These are phyloP conservation scores for Trypanosoma rangeli DNA, from an alignment of 208 protist genomes.

Conservation along the genomic window DNA sequence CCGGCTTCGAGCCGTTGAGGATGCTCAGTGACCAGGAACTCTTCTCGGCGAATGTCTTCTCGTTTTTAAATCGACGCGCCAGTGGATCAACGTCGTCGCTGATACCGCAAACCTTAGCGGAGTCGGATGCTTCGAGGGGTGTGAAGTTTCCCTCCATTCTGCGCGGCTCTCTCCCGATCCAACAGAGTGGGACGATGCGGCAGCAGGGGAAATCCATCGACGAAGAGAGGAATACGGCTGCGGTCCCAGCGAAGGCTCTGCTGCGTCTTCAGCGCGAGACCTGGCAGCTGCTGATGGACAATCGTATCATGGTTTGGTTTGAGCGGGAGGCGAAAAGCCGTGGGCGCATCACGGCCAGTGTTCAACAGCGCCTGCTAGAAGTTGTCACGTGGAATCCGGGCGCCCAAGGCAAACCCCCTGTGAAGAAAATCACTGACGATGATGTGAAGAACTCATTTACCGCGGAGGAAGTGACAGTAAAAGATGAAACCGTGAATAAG, in stretches of 20 bases:
- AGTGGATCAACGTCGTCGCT: neutral
- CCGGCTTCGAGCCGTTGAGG: conserved; percentile 18
- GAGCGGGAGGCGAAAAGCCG: conserved; percentile 71
- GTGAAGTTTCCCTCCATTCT: conserved; percentile 9
- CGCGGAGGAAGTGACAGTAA: neutral
- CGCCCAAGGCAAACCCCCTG: neutral
- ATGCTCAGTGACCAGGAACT: conserved; percentile 49
- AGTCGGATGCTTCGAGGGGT: too few species aligned
- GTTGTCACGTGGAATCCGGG: conserved; percentile 40
- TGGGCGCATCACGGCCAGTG: conserved; percentile 55
- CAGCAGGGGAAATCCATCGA: neutral
- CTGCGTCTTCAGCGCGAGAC: conserved; percentile 68
- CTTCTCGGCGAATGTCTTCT: conserved; percentile 61
- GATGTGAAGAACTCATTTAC: neutral
- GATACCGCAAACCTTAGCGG: too few species aligned
- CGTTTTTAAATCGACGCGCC: conserved; percentile 34
- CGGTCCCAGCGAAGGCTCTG: conserved; percentile 17
- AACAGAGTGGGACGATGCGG: neutral
- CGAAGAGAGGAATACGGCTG: neutral
- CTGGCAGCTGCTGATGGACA: conserved; percentile 87
- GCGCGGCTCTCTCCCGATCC: neutral
- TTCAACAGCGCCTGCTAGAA: conserved; percentile 75
- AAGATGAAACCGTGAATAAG: neutral
- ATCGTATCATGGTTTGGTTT: conserved; percentile 81
- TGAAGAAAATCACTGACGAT: neutral